A percentile compares a stretch with the other conserved stretches of the same genome.
Evolutionary conservation across 495 filamentous ascomycete genomes (phyloP).

Genomic region (Xylaria flabelliformis): DNA sequence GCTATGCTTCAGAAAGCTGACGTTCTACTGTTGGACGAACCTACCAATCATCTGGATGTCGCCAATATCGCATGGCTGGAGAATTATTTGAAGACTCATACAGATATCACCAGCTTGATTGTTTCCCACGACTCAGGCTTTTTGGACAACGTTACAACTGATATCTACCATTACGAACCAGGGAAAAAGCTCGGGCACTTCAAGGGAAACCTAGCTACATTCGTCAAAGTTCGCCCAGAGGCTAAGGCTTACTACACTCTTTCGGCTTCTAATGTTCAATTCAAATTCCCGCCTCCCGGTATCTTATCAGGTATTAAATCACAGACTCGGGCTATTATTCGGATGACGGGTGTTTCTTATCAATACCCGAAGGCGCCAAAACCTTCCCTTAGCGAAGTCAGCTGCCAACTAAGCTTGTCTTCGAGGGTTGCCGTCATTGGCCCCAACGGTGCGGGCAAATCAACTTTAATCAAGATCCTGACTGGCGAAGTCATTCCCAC

Average conservation of each 20-base stretch:
- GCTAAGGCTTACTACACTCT: constrained; percentile 99
- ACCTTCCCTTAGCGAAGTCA: constrained; percentile 87
- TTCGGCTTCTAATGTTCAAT: constrained; percentile 85
- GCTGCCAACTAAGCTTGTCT: constrained; percentile 82
- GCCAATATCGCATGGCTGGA: constrained; percentile 95
- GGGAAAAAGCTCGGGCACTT: constrained; percentile 94
- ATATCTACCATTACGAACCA: constrained; percentile 98
- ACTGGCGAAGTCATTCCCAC: constrained; percentile 96
- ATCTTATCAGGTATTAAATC: constrained; percentile 97
- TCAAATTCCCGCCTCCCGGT: constrained; percentile 97
- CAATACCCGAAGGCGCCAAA: constrained; percentile 87
- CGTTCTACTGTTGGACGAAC: constrained; percentile 95
- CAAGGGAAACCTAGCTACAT: constrained; percentile 91
- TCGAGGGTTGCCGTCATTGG: constrained; percentile 96
- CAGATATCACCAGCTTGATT: constrained; percentile 96
- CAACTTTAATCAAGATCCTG: constrained; percentile 94
- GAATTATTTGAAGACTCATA: constrained; percentile 92
- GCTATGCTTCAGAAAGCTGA: constrained; percentile 97
- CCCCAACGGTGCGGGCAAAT: constrained; percentile 97
- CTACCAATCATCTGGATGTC: constrained; percentile 98
- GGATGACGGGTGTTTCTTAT: constrained; percentile 90
- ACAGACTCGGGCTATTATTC: constrained; percentile 87
- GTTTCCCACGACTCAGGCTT: constrained; percentile 98
- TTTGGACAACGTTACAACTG: constrained; percentile 94
- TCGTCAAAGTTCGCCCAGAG: constrained; percentile 93